phyloP scores from a whole-genome alignment of 768 basidiomycete genomes.

The Amyloporia xantha region DNA sequence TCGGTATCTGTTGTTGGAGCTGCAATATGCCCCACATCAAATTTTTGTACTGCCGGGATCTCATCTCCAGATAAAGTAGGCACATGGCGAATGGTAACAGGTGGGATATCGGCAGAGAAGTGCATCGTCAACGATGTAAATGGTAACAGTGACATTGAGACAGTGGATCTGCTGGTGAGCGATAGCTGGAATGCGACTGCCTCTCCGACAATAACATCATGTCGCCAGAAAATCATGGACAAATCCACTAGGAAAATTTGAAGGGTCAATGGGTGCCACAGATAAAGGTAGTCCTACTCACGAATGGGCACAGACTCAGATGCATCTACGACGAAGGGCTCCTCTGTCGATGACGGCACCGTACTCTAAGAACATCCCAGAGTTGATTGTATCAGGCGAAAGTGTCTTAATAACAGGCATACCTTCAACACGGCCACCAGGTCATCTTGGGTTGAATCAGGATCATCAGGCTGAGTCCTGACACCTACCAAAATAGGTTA shows the following conservation, averaged over 20 bases:
- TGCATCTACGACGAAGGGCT: constrained; percentile 54
- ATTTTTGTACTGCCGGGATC: constrained; percentile 27
- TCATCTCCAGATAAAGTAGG: constrained; percentile 7
- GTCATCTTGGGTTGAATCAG: constrained; percentile 55
- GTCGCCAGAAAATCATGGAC: constrained; percentile 63
- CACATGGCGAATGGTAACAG: constrained; percentile 46
- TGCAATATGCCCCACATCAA: constrained; percentile 39
- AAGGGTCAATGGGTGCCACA: constrained; percentile 7
- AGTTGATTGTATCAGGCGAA: no score
- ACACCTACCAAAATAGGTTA: constrained; percentile 21
- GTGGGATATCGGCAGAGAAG: constrained; percentile 44
- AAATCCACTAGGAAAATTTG: constrained; percentile 47
- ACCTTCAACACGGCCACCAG: constrained; percentile 71
- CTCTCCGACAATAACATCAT: constrained; percentile 54
- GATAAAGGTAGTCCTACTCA: constrained; percentile 29
- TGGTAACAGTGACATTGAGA: constrained; percentile 49
- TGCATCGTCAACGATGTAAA: constrained; percentile 55
- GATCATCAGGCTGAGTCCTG: constrained; percentile 37
- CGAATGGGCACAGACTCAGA: constrained; percentile 57
- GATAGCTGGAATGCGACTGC: constrained; percentile 69
- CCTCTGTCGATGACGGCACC: constrained; percentile 52
- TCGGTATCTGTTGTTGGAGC: constrained; percentile 8
- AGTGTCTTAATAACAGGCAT: constrained; percentile 11
- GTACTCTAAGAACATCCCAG: constrained; percentile 46
- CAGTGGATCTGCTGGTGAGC: constrained; percentile 44